Base-by-base conservation (phyloP, 2,329 filamentous ascomycete genomes). In the Cladosporium austrohemisphaericum region DNA sequence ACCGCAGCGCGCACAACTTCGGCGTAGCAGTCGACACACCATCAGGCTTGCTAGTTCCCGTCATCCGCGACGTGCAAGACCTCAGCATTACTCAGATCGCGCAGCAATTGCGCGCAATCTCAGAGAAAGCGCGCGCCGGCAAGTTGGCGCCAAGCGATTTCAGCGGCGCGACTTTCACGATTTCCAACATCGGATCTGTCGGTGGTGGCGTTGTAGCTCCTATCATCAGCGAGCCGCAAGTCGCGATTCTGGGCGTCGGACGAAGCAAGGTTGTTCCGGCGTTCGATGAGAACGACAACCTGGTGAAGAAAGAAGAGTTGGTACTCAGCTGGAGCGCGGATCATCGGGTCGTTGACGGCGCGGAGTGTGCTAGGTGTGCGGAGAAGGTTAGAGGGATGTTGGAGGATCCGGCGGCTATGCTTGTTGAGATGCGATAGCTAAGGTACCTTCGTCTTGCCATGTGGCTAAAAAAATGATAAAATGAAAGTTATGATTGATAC, bases 241-340 rank as follows among this genome's bases (percentile, higher is more conserved):
- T 97, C 8, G 90, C 88, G 7, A 98, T 98, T 63, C 70, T 98
- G 22, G 93, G 92, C 9, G 77, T 98, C 23, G 93, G 93, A 4
- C 83, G 86, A 57, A 82, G 90, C 67, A 85, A 84, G 60, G 79
- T 81, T 1, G 79, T 95, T 25, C 93, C 93, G 9, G 85, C 88
- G 2, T 97, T 97, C 68, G 70, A 69, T 19, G 68, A 71, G 53
- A 60, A 69, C 32, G 73, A 68, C 2, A 65, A 70, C 65, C 74
- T 97, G 10, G 77, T 91, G 10, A 83, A 81, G 70, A 87, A 83
- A 67, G 85, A 94, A 62, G 79, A 94, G 53, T 85, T 85, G 65
- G 90, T 94, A 64, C 89, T 97, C 60, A 97, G 91, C 70, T 97
- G 92, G 92, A 92, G 88, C 67, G 92, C 92, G 5, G 91, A 97